Percentiles rank a stretch among this genome's conserved stretches.
phyloP scores from a whole-genome alignment of 2,329 filamentous ascomycete genomes.

The Cercospora berteroae region DNA sequence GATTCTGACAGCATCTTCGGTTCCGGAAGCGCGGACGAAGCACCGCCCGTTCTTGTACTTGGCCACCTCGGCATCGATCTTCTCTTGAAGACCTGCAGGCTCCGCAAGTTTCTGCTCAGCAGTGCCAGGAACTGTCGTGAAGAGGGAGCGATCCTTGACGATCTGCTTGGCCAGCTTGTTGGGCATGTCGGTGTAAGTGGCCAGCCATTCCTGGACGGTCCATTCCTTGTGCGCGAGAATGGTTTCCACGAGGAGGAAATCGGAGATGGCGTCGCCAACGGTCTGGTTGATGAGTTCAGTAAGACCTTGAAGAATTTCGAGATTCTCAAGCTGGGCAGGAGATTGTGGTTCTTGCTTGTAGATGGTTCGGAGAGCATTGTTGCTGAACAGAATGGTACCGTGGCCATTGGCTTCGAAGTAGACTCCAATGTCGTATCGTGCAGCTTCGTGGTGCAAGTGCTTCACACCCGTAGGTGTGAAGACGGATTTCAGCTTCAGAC shows the following conservation, averaged over 20 bases:
- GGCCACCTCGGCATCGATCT: conserved; percentile 82
- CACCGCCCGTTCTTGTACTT: conserved; percentile 88
- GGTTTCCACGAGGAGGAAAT: conserved; percentile 93
- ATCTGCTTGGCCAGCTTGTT: conserved; percentile 93
- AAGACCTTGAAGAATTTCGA: conserved; percentile 79
- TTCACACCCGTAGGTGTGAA: conserved; percentile 97
- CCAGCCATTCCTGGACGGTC: conserved; percentile 82
- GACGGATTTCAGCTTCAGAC: conserved; percentile 82
- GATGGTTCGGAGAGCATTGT: conserved; percentile 76
- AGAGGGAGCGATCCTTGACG: conserved; percentile 81
- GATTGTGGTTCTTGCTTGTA: conserved; percentile 78
- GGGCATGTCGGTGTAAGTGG: conserved; percentile 88
- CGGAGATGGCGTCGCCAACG: conserved; percentile 91
- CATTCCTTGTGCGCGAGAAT: conserved; percentile 94
- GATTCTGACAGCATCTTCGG: conserved; percentile 92
- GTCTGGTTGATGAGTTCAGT: conserved; percentile 97
- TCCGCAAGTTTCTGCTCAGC: conserved; percentile 84
- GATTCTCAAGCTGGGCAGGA: conserved; percentile 83
- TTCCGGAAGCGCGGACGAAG: conserved; percentile 90
- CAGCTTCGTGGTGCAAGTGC: conserved; percentile 94
- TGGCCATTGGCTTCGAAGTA: conserved; percentile 99
- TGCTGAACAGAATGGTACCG: conserved; percentile 91
- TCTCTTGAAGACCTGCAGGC: conserved; percentile 73
- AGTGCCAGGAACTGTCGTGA: conserved; percentile 73
- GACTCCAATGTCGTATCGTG: conserved; percentile 90